Evolutionary conservation across 1,284 basidiomycete species (phyloP), one percentile per base, ranked within the genome.

Genomic region (Cutaneotrichosporon sp.): DNA sequence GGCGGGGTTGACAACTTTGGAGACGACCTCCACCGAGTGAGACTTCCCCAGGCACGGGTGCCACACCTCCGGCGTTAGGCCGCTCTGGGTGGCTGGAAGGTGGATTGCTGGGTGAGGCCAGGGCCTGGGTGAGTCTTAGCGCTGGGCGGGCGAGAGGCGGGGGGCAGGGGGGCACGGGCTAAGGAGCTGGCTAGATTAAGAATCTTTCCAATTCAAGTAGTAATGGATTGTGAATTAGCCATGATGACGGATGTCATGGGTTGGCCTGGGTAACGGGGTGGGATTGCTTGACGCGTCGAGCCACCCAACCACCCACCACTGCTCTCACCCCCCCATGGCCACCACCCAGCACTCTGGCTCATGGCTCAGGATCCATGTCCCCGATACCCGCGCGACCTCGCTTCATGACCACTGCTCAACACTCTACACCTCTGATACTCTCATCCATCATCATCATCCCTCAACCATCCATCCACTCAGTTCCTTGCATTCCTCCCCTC

Each of bases 271-370:
- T n/a, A n/a, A n/a, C n/a, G n/a, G n/a, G n/a, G n/a, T n/a, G n/a
- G n/a, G n/a, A n/a, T n/a, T n/a, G n/a, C n/a, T n/a, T n/a, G 38
- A 42, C 38, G 38, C 38, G 38, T 42, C 38, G 38, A 42, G 38
- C 38, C 38, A 42, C 38, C 38, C 38, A 42, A 16, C 38, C 16
- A 42, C 38, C 38, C 38, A 42, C 5, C 34, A 36, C 33, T 10
- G 1, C 36, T 16, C 36, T 11, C 4, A 16, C 9, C 9, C 33
- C 33, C 33, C 33, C 33, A 13, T 33, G n/a, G n/a, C 10, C 11
- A 9, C 34, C 34, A 36, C 10, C 14, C 34, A 36, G 13, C 34
- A 8, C 1, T 36, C 34, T 1, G 13, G 13, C 13, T 16, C 11
- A 4, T 33, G 33, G 13, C 33, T 13, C 33, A 33, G 33, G 33